Base-by-base conservation (phyloP, 2,329 filamentous ascomycete species). In the Alternaria conjuncta region DNA sequence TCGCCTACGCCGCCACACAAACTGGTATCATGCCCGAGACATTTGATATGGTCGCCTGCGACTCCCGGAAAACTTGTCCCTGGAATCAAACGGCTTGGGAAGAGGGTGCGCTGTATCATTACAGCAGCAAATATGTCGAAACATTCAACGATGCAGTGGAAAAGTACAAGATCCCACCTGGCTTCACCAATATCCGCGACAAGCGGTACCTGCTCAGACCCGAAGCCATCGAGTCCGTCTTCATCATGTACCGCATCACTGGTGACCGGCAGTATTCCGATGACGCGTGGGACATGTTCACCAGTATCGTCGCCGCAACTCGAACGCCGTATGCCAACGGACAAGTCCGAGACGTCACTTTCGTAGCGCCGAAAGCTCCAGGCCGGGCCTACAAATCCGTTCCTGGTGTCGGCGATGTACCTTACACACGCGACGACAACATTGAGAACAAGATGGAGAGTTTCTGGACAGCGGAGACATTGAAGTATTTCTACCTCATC, bases 21-120 rank as follows among this genome's bases (percentile, higher is more conserved):
- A 82, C 84, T 0, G 87, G 87, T 2, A 84, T 90, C 61, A 89
- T 89, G 86, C 87, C 88, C 0, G 88, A 90, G 69, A 78, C 80
- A 25, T 88, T 88, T 72, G 73, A 82, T 25, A 78, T 87, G 58
- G 66, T 86, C 3, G 81, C 86, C 2, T 90, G 88, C 71, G 63
- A 62, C 3, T 68, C 64, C 2, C 71, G 75, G 2, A 63, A 53
- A 1, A 51, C 56, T 1, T 89, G 87, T 67, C 75, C 80, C 3
- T 89, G 86, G 86, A 83, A 88, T 68, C 82, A 86, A 64, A 82
- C 82, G 1, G 72, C 74, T 11, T 88, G 85, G 80, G 79, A 83
- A 57, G 79, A 82, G 13, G 80, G 75, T 20, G 72, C 82, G 1
- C 61, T 75, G 44, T 60, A 64, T 20, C 63, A 63, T 18, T 75